These are phyloP conservation scores for Shiraia bambusicola DNA, from an alignment of 2,329 filamentous ascomycete genomes.

Conservation along the genomic window DNA sequence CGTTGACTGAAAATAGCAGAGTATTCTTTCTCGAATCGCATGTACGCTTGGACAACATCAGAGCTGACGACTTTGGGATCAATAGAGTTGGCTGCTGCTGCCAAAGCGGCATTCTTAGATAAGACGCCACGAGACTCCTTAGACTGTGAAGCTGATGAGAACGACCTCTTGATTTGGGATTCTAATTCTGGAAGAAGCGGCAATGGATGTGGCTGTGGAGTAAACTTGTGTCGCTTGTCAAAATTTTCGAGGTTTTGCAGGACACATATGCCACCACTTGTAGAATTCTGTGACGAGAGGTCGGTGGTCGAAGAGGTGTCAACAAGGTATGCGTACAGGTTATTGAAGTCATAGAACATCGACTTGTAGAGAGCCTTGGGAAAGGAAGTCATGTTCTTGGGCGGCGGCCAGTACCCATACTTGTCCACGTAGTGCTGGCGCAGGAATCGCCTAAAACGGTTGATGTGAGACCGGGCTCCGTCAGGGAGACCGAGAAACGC, in stretches of 20 bases:
- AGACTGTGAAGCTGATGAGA: constrained; percentile 52
- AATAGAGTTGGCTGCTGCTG: constrained; percentile 51
- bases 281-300: constrained; percentile 55
- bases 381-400: constrained; percentile 51
- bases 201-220: constrained; percentile 63
- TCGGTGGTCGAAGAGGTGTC: constrained; percentile 59
- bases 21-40: constrained; percentile 66
- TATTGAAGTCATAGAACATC: constrained; percentile 70
- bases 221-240: constrained; percentile 61
- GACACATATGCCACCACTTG: constrained; percentile 68
- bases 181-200: constrained; percentile 62
- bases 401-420: constrained; percentile 72
- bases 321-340: constrained; percentile 69
- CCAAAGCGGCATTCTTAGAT: constrained; percentile 53
- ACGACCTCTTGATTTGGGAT: constrained; percentile 23
- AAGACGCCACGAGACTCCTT: not conserved
- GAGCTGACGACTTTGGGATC: constrained; percentile 43
- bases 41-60: constrained; percentile 66
- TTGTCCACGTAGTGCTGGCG: constrained; percentile 66
- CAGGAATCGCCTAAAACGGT: constrained; percentile 71
- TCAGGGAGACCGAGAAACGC: constrained; percentile 64
- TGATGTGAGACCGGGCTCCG: constrained; percentile 65
- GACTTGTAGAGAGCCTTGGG: constrained; percentile 59
- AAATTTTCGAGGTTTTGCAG: constrained; percentile 69
- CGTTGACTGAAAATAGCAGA: constrained; percentile 51